A percentile compares a stretch with the other conserved stretches of the same genome.
These are phyloP conservation scores for Lachnellula suecica DNA, from an alignment of 2,329 filamentous ascomycete species.

Conservation along the genomic window DNA sequence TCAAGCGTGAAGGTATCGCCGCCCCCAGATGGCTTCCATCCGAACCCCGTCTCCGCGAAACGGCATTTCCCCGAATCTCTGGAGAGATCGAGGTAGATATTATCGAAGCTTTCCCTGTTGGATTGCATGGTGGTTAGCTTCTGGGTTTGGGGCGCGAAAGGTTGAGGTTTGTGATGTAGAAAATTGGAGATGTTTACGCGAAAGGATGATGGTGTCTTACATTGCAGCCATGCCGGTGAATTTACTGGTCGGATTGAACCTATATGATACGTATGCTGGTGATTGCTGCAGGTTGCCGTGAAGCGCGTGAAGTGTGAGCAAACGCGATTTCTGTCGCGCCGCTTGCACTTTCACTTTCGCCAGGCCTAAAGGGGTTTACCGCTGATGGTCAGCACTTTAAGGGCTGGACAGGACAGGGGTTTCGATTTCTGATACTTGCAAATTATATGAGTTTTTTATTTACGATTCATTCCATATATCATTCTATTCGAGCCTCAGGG, in stretches of 20 bases:
- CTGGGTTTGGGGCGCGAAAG: not conserved
- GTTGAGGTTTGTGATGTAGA: not conserved
- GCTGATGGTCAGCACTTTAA: no score
- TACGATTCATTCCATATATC: no score
- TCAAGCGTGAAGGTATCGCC: slow-evolving; percentile 94
- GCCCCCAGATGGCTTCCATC: slow-evolving; percentile 87
- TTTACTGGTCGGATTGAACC: not conserved
- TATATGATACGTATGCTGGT: slow-evolving; percentile 15
- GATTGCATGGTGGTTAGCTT: not conserved
- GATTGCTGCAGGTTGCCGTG: not conserved
- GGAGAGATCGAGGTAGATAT: slow-evolving; percentile 94
- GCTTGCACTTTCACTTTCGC: not conserved
- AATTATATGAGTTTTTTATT: no score
- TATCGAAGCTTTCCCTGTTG: slow-evolving; percentile 85
- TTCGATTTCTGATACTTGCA: no score
- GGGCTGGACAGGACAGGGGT: no score
- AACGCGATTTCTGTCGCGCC: not conserved
- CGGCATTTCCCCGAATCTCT: slow-evolving; percentile 90
- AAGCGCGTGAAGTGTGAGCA: not conserved
- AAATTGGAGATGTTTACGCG: not conserved
- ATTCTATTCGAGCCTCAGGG: no score
- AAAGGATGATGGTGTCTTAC: not conserved
- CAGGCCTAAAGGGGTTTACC: not conserved
- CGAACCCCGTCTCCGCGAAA: slow-evolving; percentile 90
- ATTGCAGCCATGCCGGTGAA: not conserved